Evolutionary conservation across 2,329 filamentous ascomycete genomes (phyloP).

Genomic region (Malbranchea cinnamomea): DNA sequence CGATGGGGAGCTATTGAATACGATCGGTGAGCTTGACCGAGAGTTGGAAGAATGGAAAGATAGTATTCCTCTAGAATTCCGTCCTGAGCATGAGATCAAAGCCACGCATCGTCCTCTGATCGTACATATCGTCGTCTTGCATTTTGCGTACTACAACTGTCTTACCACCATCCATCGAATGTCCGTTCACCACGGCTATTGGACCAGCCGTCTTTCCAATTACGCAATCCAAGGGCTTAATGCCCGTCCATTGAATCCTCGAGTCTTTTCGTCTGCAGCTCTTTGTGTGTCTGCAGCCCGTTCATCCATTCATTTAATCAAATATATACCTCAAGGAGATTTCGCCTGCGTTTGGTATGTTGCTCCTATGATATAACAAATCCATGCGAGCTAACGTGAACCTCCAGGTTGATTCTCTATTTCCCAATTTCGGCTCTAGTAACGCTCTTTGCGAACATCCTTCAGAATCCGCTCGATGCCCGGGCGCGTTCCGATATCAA

Average conservation of each 20-base stretch:
- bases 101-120: conserved; percentile 86
- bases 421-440: conserved; percentile 92
- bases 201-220: conserved; percentile 88
- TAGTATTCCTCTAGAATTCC: conserved; percentile 82
- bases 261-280: conserved; percentile 85
- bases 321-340: conserved; percentile 92
- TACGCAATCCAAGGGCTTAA: conserved; percentile 93
- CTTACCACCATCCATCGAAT: conserved; percentile 95
- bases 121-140: conserved; percentile 81
- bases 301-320: conserved; percentile 83
- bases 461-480: conserved; percentile 86
- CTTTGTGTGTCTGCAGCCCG: conserved; percentile 85
- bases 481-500: conserved; percentile 77
- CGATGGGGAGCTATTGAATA: conserved; percentile 83
- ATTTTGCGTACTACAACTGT: conserved; percentile 97
- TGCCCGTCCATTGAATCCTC: conserved; percentile 74
- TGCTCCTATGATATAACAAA: conserved; percentile 12
- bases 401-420: conserved; percentile 66
- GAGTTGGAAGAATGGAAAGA: conserved; percentile 95
- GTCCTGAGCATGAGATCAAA: conserved; percentile 94
- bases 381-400: conserved; percentile 3
- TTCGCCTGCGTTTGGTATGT: conserved; percentile 89
- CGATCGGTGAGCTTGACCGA: conserved; percentile 84
- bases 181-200: conserved; percentile 95
- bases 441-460: conserved; percentile 86